Percentiles rank a stretch among this genome's conserved stretches.
Conservation (phyloP, 257 asterid genomes). For the Plantago ovata region DNA sequence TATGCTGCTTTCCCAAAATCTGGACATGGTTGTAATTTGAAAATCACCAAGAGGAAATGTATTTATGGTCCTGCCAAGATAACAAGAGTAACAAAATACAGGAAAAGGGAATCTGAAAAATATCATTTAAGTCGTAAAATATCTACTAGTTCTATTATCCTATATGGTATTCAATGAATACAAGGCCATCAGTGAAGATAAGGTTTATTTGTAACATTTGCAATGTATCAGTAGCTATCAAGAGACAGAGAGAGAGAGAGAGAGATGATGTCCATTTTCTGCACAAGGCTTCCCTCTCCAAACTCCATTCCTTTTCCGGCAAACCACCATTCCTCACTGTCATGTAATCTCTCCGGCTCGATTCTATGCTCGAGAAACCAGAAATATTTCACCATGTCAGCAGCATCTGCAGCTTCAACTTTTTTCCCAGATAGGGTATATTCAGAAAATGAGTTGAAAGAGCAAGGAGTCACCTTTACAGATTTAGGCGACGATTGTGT, state of each 20-base stretch:
- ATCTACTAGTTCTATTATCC: neutral
- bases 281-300: constrained; percentile 20
- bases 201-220: constrained; percentile 1
- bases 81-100: too few relatives aligned
- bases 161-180: neutral
- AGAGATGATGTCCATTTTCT: constrained; percentile 26
- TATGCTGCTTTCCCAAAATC: too few relatives aligned
- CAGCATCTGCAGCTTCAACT: constrained; percentile 28
- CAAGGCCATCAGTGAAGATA: constrained; percentile 8
- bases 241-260: constrained; percentile 15
- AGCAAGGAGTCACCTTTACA: constrained; percentile 47
- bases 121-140: neutral
- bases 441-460: constrained; percentile 38
- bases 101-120: too few relatives aligned
- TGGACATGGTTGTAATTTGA: too few relatives aligned
- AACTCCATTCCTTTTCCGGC: constrained; percentile 17
- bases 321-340: constrained; percentile 8
- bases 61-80: too few relatives aligned
- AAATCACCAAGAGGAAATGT: too few relatives aligned
- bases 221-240: constrained; percentile 3
- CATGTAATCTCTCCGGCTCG: constrained; percentile 9
- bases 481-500: constrained; percentile 41
- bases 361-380: constrained; percentile 12
- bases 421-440: constrained; percentile 24
- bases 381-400: constrained; percentile 27